Evolutionary conservation across 768 basidiomycete species (phyloP), one percentile per base, ranked within the genome.

Genomic region (Hygrophorus pudorinus): DNA sequence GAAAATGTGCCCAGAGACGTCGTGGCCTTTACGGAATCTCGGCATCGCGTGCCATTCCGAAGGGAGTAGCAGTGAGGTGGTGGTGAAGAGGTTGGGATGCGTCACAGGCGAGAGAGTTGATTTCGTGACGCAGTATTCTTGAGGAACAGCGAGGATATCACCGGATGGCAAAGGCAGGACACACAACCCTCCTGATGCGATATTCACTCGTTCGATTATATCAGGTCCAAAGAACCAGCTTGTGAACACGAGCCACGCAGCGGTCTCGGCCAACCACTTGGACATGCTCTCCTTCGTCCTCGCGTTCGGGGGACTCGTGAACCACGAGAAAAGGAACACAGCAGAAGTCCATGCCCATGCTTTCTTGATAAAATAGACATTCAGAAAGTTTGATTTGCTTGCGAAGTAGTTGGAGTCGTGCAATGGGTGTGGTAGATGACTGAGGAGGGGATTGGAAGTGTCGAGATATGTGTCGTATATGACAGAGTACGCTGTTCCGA

Each of bases 1-100:
- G 66, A 96, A 97, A 24, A 91, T 70, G 57, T 97, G 94, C 5
- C 94, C 94, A 0, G 90, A 93, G 11, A 97, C 78, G 54, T 98
- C 94, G 58, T 96, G 91, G 0, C 94, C 94, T 33, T 70, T 74
- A 42, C 78, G 72, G 50, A 94, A 64, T 21, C 83, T 66, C 7
- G 91, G 87, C 2, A 60, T 53, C 0, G 63, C 64, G 21, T 56
- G 59, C 74, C 73, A 81, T 11, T 64, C 68, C 1, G 38, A 59
- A 1, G 61, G 60, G 24, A 58, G 54, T 11, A 61, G 39, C 18
- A 70, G 50, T 14, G 60, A 51, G 4, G 65, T 52, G 9, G 65
- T 52, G 9, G 69, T 55, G 63, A 89, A 87, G 34, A 88, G 65
- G 11, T 61, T 50, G 1, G 87, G 79, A 52, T 90, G 82, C 0